These are phyloP conservation scores for Candida anglica DNA, from an alignment of 805 yeast genomes.

Conservation along the genomic window DNA sequence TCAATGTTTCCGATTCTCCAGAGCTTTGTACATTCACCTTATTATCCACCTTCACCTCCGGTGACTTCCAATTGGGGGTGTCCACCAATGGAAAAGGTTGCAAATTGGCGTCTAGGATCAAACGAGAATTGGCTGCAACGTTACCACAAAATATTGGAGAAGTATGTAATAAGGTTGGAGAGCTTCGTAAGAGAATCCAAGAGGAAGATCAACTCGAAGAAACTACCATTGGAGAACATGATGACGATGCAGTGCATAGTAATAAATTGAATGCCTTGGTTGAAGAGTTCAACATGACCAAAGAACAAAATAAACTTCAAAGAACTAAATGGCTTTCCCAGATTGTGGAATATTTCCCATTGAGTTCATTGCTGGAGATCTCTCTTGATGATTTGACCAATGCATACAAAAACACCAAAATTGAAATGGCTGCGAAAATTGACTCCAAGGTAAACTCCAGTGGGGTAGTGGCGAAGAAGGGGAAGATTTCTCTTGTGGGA, in stretches of 20 bases:
- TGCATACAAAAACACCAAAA: conserved; percentile 25
- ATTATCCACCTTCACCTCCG: conserved; percentile 65
- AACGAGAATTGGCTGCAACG: conserved; percentile 61
- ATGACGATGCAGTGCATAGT: conserved; percentile 67
- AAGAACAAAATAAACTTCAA: conserved; percentile 48
- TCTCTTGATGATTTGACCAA: conserved; percentile 54
- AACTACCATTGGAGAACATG: conserved; percentile 49
- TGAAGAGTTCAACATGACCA: conserved; percentile 53
- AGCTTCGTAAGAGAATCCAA: conserved; percentile 53
- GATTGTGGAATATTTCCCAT: conserved; percentile 86
- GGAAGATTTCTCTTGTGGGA: conserved; percentile 72
- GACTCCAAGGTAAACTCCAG: not conserved
- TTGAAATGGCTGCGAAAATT: conserved; percentile 7
- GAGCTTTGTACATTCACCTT: conserved; percentile 72
- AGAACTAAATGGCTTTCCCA: conserved; percentile 85
- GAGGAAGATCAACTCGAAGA: conserved; percentile 44
- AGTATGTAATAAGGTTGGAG: conserved; percentile 67
- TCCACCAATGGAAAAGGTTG: conserved; percentile 90
- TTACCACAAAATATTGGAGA: conserved; percentile 70
- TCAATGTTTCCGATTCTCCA: conserved; percentile 74
- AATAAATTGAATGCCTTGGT: conserved; percentile 58
- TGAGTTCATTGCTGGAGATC: conserved; percentile 56
- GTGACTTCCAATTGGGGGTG: conserved; percentile 76
- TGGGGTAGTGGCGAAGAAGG: not conserved
- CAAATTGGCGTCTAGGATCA: conserved; percentile 74